These are phyloP conservation scores for Globisporangium polare DNA, from an alignment of 352 stramenopile species.

Conservation along the genomic window DNA sequence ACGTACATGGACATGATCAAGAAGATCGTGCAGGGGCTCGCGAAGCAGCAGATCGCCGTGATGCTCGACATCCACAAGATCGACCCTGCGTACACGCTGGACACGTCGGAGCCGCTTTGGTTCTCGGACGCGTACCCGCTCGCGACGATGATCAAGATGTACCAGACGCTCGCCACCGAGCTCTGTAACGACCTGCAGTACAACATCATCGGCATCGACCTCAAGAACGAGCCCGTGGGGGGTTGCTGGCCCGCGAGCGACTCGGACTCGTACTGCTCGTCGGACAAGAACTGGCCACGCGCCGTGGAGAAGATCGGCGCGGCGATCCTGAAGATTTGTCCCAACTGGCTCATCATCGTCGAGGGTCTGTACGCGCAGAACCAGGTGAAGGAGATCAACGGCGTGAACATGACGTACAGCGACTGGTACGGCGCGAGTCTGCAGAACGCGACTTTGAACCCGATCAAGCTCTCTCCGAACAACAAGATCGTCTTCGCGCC, in stretches of 20 bases:
- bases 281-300: slow-evolving; percentile 63
- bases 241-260: slow-evolving; percentile 69
- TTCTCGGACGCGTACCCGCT: slow-evolving; percentile 58
- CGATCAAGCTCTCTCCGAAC: slow-evolving; percentile 42
- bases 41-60: slow-evolving; percentile 76
- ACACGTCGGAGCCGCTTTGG: slow-evolving; percentile 74
- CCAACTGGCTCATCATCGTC: slow-evolving; percentile 75
- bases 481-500: slow-evolving; percentile 81
- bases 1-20: slow-evolving; percentile 86
- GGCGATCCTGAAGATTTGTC: slow-evolving; percentile 61
- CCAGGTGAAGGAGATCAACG: slow-evolving; percentile 44
- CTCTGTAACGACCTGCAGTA: slow-evolving; percentile 76
- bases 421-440: slow-evolving; percentile 84
- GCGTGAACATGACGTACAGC: slow-evolving; percentile 65
- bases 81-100: slow-evolving; percentile 62
- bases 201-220: slow-evolving; percentile 82
- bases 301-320: slow-evolving; percentile 61
- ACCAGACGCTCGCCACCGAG: slow-evolving; percentile 56
- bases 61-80: slow-evolving; percentile 85
- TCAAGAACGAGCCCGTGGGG: slow-evolving; percentile 79
- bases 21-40: slow-evolving; percentile 75
- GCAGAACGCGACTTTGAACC: slow-evolving; percentile 68
- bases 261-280: slow-evolving; percentile 46
- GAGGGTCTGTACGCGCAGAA: slow-evolving; percentile 57
- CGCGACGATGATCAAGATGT: slow-evolving; percentile 59